Percentiles rank a stretch among this genome's conserved stretches.
phyloP scores from a whole-genome alignment of 345 rosid species.

The Toxicodendron radicans region DNA sequence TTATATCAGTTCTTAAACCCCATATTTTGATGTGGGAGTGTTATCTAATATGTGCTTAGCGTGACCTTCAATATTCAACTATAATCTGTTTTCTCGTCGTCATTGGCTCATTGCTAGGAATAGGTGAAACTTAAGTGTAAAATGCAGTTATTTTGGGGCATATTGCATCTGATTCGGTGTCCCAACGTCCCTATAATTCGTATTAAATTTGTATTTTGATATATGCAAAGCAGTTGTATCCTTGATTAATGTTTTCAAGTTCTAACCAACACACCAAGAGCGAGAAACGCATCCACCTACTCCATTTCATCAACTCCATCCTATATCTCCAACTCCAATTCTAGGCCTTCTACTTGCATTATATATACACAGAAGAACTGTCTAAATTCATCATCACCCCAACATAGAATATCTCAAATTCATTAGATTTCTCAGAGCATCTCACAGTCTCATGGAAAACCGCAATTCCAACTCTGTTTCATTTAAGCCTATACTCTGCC shows the following conservation, averaged over 20 bases:
- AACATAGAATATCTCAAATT: constrained; percentile 1
- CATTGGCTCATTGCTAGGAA: too few relatives aligned
- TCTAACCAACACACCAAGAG: constrained; percentile 37
- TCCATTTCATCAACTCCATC: constrained; percentile 42
- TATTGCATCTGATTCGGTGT: too few relatives aligned
- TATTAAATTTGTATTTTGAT: too few relatives aligned
- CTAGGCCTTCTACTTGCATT: constrained; percentile 6
- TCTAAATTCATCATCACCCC: constrained; percentile 19
- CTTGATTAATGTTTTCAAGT: background rate
- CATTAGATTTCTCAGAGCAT: constrained; percentile 20
- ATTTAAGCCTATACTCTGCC: constrained; percentile 9
- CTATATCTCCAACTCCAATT: background rate
- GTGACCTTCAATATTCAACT: too few relatives aligned
- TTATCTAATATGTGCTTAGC: too few relatives aligned
- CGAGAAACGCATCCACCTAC: constrained; percentile 31
- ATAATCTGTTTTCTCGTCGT: too few relatives aligned
- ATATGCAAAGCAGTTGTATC: background rate
- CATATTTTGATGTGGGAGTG: too few relatives aligned
- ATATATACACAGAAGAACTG: constrained; percentile 15
- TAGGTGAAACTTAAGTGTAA: too few relatives aligned
- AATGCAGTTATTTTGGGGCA: background rate
- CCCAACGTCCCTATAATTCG: too few relatives aligned
- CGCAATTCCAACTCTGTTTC: background rate
- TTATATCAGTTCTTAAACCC: too few relatives aligned
- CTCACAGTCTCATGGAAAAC: constrained; percentile 30